A percentile compares a stretch with the other conserved stretches of the same genome.
Evolutionary conservation across 345 rosid species (phyloP).

Genomic region (Hibiscus mutabilis): DNA sequence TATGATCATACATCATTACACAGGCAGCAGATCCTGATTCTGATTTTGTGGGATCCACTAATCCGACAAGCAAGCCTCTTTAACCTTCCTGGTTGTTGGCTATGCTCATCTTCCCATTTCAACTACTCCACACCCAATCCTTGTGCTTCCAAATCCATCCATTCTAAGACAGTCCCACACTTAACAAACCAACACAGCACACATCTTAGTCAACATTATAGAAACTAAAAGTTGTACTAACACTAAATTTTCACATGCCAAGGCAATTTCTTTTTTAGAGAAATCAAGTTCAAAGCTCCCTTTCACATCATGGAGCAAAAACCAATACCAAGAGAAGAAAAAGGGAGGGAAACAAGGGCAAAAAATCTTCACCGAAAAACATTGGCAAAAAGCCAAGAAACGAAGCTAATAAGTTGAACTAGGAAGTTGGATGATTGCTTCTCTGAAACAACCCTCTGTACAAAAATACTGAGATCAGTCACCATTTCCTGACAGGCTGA

Average conservation of each 20-base stretch:
- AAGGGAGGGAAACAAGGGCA: no score
- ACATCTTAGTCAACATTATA: background rate
- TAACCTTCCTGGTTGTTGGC: conserved; percentile 37
- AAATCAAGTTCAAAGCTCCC: conserved; percentile 5
- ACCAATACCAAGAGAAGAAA: background rate
- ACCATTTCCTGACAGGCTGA: conserved; percentile 3
- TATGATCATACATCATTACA: conserved; percentile 27
- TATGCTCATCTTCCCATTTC: conserved; percentile 21
- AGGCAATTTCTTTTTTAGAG: background rate
- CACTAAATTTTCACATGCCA: background rate
- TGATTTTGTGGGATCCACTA: conserved; percentile 57
- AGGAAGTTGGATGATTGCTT: conserved; percentile 8
- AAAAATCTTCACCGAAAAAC: no score
- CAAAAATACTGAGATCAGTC: conserved; percentile 28
- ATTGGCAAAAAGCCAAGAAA: conserved; percentile 2
- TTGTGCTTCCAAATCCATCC: background rate
- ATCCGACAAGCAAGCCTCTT: conserved; percentile 28
- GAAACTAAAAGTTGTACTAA: background rate
- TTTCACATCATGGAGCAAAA: conserved; percentile 20
- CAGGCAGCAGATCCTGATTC: conserved; percentile 46
- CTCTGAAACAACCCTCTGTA: conserved; percentile 29
- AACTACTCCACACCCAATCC: conserved; percentile 25
- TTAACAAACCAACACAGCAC: background rate
- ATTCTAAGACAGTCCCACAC: background rate
- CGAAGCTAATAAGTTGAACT: no score